These are phyloP conservation scores for Kodamaea kakaduensis DNA, from an alignment of 805 yeast genomes.

Conservation along the genomic window DNA sequence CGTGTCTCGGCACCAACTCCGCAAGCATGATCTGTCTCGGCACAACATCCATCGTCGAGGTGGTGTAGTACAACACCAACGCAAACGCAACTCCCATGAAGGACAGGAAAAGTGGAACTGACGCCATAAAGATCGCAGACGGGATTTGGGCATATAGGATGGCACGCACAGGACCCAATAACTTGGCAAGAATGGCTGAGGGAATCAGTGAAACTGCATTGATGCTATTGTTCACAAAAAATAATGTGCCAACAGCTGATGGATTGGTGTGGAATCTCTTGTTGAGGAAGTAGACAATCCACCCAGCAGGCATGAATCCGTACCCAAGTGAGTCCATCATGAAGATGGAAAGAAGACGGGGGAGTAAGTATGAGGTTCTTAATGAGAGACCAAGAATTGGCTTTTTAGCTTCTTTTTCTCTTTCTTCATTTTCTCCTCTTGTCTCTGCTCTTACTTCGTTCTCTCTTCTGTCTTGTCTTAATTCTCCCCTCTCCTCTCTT, in stretches of 20 bases:
- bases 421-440: constrained; percentile 17
- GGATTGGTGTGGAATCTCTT: constrained; percentile 52
- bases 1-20: constrained; percentile 56
- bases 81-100: constrained; percentile 47
- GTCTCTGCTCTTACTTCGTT: too few relatives aligned
- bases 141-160: constrained; percentile 74
- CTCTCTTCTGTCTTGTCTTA: too few relatives aligned
- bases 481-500: too few relatives aligned
- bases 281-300: constrained; percentile 82
- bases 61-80: constrained; percentile 53
- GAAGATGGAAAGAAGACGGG: constrained; percentile 55
- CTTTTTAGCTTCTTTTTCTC: too few relatives aligned
- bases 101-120: constrained; percentile 24
- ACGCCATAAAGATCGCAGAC: constrained; percentile 59
- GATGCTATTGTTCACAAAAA: constrained; percentile 58
- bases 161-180: constrained; percentile 75
- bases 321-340: constrained; percentile 84
- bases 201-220: constrained; percentile 72
- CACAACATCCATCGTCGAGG: constrained; percentile 84
- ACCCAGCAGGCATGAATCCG: constrained; percentile 84
- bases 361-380: constrained; percentile 40
- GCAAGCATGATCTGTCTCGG: constrained; percentile 83
- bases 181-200: constrained; percentile 64
- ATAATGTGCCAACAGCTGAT: constrained; percentile 59
- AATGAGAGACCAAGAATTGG: constrained; percentile 31